Base-by-base conservation (phyloP, 2,329 filamentous ascomycete genomes). In the Huntiella savannae region DNA sequence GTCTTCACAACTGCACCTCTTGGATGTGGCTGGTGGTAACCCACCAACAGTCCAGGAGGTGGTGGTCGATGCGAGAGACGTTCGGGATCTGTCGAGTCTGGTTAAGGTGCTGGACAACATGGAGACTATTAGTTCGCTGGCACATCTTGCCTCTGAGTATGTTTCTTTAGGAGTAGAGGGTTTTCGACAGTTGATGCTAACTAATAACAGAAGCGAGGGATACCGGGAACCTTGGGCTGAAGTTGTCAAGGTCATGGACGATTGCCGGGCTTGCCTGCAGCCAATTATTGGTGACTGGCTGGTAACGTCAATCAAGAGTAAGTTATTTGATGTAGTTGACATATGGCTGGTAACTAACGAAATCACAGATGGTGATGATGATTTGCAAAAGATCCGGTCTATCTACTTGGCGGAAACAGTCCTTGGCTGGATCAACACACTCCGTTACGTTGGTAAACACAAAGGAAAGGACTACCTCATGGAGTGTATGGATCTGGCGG, bases 371-470 rank as follows among this genome's bases (percentile, higher is more conserved):
- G 80, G 79, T 55, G 70, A 74, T 49, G 58, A 66, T 12, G 75
- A 82, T 46, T 70, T 85, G 41, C 62, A 63, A 41, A 63, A 68
- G 17, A 73, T 96, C 44, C 77, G 86, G 53, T 71, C 76, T 46
- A 73, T 75, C 0, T 96, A 93, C 60, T 69, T 98, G 3, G 87
- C 91, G 2, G 86, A 95, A 58, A 73, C 83, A 13, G 68, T 94
- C 37, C 70, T 98, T 43, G 83, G 82, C 2, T 95, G 91, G 59
- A 75, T 91, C 57, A 79, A 74, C 55, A 78, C 82, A 1, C 66
- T 96, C 43, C 82, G 92, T 58, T 82, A 81, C 56, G 80, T 82
- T 0, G 85, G 84, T 3, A 77, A 76, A 40, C 70, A 75, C 42
- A 65, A 92, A 38, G 79, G 77, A 40, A 77, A 85, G 38, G 82